Evolutionary conservation across 164 flowering plant genomes (phyloP), one percentile per base, ranked within the genome.

Genomic region (Tinospora cordifolia): DNA sequence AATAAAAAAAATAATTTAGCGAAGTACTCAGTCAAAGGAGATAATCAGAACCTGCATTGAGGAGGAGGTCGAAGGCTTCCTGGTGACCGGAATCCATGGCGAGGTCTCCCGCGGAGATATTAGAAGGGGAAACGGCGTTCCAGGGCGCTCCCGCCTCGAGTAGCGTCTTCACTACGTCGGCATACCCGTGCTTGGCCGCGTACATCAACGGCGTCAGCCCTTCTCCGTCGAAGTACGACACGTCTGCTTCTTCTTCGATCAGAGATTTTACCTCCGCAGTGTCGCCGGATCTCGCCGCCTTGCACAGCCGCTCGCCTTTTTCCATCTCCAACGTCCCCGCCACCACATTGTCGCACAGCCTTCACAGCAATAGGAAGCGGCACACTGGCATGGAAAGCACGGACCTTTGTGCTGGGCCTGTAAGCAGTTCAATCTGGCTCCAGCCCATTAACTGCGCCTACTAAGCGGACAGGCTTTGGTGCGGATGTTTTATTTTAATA

Each of bases 201-300:
- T 88, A 90, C 98, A 94, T 94, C 2, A 94, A 83, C 8, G 99
- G 96, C 11, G 90, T 88, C 46, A 87, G 77, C 38, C 98, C 97
- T 6, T 84, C 80, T 58, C 62, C 72, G 81, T 94, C 97, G 81
- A 92, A 92, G 82, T 76, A 81, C 3, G 96, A 74, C 0, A 85
- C 89, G 72, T 94, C 97, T 36, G 83, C 86, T 25, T 93, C 97
- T 44, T 84, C 66, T 8, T 67, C 82, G 10, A 86, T 78, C n/a
- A 92, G 78, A 17, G 85, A 39, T 69, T 46, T 75, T 1, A 84
- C 71, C 69, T 75, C 81, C 9, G 47, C 75, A 36, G 47, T 22
- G 75, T 93, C 90, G 67, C 97, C 96, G 63, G 70, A 75, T 64
- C 69, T 76, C 57, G 92, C 90, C 67, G 93, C 92, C 76, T 75